These are phyloP conservation scores for Talaromyces sp. DNA, from an alignment of 2,329 filamentous ascomycete species.

Conservation along the genomic window DNA sequence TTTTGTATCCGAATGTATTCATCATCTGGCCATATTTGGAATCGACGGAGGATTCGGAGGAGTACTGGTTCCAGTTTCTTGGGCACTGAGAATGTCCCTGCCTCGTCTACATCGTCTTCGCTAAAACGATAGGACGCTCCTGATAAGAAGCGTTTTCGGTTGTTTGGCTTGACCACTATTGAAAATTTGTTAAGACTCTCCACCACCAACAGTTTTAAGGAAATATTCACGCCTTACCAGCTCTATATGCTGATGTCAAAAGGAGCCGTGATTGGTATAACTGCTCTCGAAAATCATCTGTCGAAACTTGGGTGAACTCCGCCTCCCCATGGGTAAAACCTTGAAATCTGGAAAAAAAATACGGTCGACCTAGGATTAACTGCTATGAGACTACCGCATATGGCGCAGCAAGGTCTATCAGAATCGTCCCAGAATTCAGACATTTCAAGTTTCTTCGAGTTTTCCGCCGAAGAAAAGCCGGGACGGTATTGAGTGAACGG, in stretches of 20 bases:
- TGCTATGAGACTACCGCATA: conserved; percentile 2
- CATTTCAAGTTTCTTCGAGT: neutral
- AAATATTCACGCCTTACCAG: neutral
- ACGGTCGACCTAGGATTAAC: neutral
- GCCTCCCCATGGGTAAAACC: neutral
- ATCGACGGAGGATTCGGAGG: neutral
- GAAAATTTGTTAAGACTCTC: neutral
- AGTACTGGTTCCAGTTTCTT: neutral
- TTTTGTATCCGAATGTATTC: conserved; percentile 2
- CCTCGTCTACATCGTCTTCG: neutral
- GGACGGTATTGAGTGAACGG: neutral
- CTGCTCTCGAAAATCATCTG: neutral
- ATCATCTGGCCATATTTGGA: neutral
- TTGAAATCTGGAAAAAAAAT: neutral
- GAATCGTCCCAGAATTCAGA: neutral
- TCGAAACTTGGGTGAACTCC: neutral
- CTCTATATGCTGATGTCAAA: conserved; percentile 9
- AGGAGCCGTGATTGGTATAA: neutral
- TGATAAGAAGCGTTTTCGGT: neutral
- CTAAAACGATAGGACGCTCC: conserved; percentile 3
- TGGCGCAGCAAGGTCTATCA: neutral
- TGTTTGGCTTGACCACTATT: neutral
- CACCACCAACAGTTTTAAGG: neutral
- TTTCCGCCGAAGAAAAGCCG: no score
- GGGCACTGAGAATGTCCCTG: neutral